These are phyloP conservation scores for Lipomyces japonicus DNA, from an alignment of 805 yeast genomes.

Conservation along the genomic window DNA sequence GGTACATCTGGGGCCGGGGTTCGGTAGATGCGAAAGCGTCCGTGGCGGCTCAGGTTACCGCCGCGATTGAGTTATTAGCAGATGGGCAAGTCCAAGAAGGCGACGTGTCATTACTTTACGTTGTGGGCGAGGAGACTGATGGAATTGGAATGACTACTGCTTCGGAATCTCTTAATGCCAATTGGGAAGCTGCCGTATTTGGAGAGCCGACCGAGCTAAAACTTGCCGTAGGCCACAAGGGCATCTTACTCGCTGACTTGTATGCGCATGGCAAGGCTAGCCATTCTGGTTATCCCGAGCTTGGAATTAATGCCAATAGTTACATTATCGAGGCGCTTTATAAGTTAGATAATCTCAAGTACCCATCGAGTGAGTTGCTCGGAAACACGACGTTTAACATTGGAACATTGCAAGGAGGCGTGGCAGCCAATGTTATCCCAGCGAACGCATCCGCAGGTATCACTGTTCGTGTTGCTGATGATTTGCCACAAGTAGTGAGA, in stretches of 20 bases:
- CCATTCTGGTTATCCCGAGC: constrained; percentile 68
- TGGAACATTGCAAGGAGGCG: constrained; percentile 57
- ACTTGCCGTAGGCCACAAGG: constrained; percentile 65
- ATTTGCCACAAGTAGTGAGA: constrained; percentile 40
- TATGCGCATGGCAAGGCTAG: constrained; percentile 23
- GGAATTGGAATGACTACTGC: constrained; percentile 61
- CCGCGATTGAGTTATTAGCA: constrained; percentile 48
- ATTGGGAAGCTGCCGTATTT: constrained; percentile 61
- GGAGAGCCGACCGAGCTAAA: constrained; percentile 75
- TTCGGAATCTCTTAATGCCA: constrained; percentile 37
- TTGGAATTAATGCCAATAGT: constrained; percentile 61
- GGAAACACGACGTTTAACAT: constrained; percentile 62
- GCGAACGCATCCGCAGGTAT: constrained; percentile 51
- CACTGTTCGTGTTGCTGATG: constrained; percentile 54
- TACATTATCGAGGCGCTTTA: constrained; percentile 51
- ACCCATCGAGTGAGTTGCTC: constrained; percentile 51
- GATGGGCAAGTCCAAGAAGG: constrained; percentile 46
- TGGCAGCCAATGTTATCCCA: constrained; percentile 65
- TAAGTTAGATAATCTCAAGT: constrained; percentile 43
- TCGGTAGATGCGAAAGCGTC: constrained; percentile 69
- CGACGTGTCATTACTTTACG: constrained; percentile 57
- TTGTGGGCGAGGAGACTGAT: constrained; percentile 67
- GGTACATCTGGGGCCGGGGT: constrained; percentile 61
- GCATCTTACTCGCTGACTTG: constrained; percentile 20
- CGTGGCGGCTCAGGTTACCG: constrained; percentile 58